Conservation (phyloP, 2,329 filamentous ascomycete genomes). For the Trichoderma polysporum region DNA sequence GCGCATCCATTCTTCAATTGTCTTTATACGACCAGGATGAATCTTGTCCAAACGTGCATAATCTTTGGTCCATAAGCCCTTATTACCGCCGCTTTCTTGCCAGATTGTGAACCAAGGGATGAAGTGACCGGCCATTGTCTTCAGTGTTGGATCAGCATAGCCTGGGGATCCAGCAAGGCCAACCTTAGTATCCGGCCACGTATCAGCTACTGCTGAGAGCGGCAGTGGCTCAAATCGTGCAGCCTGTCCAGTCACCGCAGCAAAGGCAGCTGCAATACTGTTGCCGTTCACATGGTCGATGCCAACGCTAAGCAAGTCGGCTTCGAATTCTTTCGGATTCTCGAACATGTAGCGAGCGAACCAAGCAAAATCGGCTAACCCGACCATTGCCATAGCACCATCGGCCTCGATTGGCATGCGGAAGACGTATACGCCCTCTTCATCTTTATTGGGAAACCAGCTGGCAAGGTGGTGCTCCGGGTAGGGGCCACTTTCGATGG, state of each 20-base stretch:
- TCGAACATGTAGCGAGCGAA: conserved; percentile 22
- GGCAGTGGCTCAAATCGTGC: conserved; percentile 19
- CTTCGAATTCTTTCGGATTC: conserved; percentile 18
- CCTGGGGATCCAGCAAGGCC: conserved; percentile 16
- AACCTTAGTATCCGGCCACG: conserved; percentile 11
- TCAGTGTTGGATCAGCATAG: conserved; percentile 19
- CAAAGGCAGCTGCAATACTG: conserved; percentile 17
- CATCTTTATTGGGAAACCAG: not conserved
- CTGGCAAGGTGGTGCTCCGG: conserved; percentile 11
- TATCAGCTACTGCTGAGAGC: not conserved
- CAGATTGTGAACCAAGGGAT: conserved; percentile 22
- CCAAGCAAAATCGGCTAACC: conserved; percentile 20
- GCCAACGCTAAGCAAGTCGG: conserved; percentile 21
- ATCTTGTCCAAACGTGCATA: conserved; percentile 22
- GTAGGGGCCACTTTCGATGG: conserved; percentile 12
- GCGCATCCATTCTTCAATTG: conserved; percentile 22
- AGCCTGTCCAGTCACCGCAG: conserved; percentile 18
- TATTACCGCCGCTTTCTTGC: conserved; percentile 22
- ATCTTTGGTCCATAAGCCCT: conserved; percentile 21
- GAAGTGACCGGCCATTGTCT: conserved; percentile 17
- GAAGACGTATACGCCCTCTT: conserved; percentile 1
- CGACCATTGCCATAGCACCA: conserved; percentile 11
- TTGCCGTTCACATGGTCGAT: conserved; percentile 21
- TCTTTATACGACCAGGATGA: conserved; percentile 17
- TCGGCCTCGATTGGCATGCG: conserved; percentile 7